Base-by-base conservation (phyloP, 441 rosid species). In the Corymbia citriodora region DNA sequence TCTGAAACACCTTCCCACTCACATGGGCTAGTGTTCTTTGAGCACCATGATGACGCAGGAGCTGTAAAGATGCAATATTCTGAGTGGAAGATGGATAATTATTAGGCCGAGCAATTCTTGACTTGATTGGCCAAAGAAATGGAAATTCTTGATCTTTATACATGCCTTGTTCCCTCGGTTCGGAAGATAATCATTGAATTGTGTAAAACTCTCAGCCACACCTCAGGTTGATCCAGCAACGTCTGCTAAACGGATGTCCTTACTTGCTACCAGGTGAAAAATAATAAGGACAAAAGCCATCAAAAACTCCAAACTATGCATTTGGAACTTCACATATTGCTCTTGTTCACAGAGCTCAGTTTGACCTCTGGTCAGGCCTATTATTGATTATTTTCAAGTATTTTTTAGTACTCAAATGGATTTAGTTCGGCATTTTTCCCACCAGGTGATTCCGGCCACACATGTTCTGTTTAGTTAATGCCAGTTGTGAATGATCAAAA, bases 271-370 rank as follows among this genome's bases (percentile, higher is more conserved):
- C 0, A n/a, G 52, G 17, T 40, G 52, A 74, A 40, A 40, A 74
- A 29, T 63, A 13, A 7, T 29, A 63, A 29, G 17, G 72, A 31
- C 72, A 13, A 63, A 23, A 10, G 1, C n/a, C n/a, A 23, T 59
- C 7, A 25, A 10, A 59, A 59, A 59, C n/a, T 59, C n/a, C n/a
- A 59, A 59, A 59, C n/a, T 2, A 96, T 48, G 99, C 97, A 17
- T 98, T 92, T 92, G 99, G 99, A 40, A 97, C 99, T 92, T 97
- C 99, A 23, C 97, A 97, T 91, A 94, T 98, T 9, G 99, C 99
- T 16, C 98, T 97, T 92, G 95, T 97, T 88, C 98, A 98, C 87
- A 92, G 99, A 92, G 99, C 98, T 92, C 95, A 89, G 31, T 90
- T 90, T 97, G 94, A 90, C 91, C 40, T 92, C 97, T 89, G 94